These are phyloP conservation scores for Hortiboletus flavorubellus DNA, from an alignment of 768 basidiomycete genomes.

Conservation along the genomic window DNA sequence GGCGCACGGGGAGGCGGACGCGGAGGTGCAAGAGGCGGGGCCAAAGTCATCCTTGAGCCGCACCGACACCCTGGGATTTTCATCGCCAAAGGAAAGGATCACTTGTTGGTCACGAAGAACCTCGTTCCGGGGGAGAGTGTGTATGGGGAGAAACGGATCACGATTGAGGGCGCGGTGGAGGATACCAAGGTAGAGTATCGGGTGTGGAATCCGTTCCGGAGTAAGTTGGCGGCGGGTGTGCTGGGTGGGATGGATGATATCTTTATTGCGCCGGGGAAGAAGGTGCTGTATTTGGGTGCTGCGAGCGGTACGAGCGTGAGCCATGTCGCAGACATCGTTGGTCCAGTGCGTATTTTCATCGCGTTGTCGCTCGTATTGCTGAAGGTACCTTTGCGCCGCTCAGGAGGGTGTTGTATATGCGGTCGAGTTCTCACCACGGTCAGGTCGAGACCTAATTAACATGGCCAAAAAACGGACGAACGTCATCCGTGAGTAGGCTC, in stretches of 20 bases:
- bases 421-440: constrained; percentile 95
- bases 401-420: constrained; percentile 97
- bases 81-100: constrained; percentile 97
- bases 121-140: constrained; percentile 96
- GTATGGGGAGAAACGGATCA: constrained; percentile 97
- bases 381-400: not conserved
- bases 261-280: constrained; percentile 88
- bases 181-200: constrained; percentile 93
- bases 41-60: constrained; percentile 90
- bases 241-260: constrained; percentile 93
- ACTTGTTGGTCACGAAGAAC: constrained; percentile 96
- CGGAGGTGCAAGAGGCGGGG: constrained; percentile 75
- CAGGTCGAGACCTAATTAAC: constrained; percentile 95
- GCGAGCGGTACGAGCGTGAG: constrained; percentile 97
- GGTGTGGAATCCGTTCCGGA: constrained; percentile 99
- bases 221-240: constrained; percentile 95
- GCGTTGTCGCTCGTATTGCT: constrained; percentile 4
- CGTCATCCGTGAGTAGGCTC: constrained; percentile 77
- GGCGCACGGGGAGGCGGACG: constrained; percentile 48
- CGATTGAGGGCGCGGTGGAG: constrained; percentile 70
- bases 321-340: constrained; percentile 98
- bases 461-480: constrained; percentile 99
- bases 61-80: constrained; percentile 95
- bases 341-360: constrained; percentile 60
- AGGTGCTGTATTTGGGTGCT: constrained; percentile 96